Base-by-base conservation (phyloP, 352 stramenopile genomes). In the Globisporangium iwayamae region DNA sequence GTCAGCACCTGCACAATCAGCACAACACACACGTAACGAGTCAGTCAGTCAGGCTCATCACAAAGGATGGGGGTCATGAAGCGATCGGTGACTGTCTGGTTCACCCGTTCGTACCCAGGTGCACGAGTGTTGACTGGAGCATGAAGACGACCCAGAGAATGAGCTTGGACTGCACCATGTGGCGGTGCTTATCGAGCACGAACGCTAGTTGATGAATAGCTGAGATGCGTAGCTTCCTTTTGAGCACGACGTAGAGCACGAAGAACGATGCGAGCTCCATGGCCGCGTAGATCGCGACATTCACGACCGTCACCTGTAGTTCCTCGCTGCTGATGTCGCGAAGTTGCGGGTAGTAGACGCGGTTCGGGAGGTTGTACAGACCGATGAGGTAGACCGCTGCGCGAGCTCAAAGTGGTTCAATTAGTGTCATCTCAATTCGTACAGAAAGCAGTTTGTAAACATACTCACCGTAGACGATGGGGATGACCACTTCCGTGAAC, bases 71-170 rank as follows among this genome's bases (percentile, higher is more conserved):
- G 22, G 22, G 22, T 7, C n/a, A 51, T 14, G 32, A 38, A 38
- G 22, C 22, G 32, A 38, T 10, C 32, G 8, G 4, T 38, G 32
- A 10, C 4, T 38, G 8, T 6, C 32, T 6, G 32, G 3, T 9
- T 38, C 32, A 38, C 32, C 8, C 8, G 32, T 25, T 38, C 32
- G 4, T 63, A 75, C 69, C 71, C 7, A 70, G 58, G 53, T 81
- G 76, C 9, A 72, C 61, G 4, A 81, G 59, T n/a, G 69, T 74
- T 22, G 68, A 74, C 47, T 82, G 76, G 0, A 80, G 68, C 1
- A 69, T 69, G 54, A 75, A 79, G 20, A 71, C 64, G 14, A 78
- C 71, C 74, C 74, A 85, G 9, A 85, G 46, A 9, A 85, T 62
- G 30, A 85, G 34, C 48, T 82, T 81, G 2, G 66, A 73, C 48